These are phyloP conservation scores for Cyclotella atomus DNA, from an alignment of 108 stramenopile species.

Conservation along the genomic window DNA sequence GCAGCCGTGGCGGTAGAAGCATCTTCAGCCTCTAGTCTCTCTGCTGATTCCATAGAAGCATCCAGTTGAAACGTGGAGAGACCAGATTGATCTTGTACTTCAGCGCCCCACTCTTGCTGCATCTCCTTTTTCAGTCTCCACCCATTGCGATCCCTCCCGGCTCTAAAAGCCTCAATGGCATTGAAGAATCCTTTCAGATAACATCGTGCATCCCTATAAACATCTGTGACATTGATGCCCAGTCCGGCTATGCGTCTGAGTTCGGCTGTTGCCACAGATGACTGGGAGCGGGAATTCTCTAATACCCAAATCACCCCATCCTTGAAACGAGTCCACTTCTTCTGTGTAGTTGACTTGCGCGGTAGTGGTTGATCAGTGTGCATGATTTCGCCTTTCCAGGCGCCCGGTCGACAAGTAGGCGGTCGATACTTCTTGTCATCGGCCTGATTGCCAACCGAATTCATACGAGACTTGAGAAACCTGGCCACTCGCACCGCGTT, in stretches of 20 bases:
- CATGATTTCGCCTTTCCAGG: too few species aligned
- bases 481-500: neutral
- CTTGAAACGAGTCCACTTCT: slow-evolving; percentile 19
- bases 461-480: slow-evolving; percentile 13
- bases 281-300: neutral
- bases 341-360: slow-evolving; percentile 5
- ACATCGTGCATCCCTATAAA: neutral
- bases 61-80: neutral
- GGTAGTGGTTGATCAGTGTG: neutral
- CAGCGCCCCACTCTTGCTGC: neutral
- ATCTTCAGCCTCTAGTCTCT: neutral
- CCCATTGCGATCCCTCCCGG: neutral
- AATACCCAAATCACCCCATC: neutral
- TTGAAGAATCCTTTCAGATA: slow-evolving; percentile 15
- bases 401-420: too few species aligned
- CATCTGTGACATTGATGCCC: too few species aligned
- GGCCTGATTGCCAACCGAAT: slow-evolving; percentile 1
- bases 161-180: slow-evolving; percentile 7
- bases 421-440: slow-evolving; percentile 4
- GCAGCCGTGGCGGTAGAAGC: neutral
- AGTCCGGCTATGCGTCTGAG: slow-evolving; percentile 2
- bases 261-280: neutral
- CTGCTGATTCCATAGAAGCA: neutral
- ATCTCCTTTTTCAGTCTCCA: neutral
- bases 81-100: neutral